Evolutionary conservation across 495 filamentous ascomycete genomes (phyloP).

Genomic region (Letharia lupina): DNA sequence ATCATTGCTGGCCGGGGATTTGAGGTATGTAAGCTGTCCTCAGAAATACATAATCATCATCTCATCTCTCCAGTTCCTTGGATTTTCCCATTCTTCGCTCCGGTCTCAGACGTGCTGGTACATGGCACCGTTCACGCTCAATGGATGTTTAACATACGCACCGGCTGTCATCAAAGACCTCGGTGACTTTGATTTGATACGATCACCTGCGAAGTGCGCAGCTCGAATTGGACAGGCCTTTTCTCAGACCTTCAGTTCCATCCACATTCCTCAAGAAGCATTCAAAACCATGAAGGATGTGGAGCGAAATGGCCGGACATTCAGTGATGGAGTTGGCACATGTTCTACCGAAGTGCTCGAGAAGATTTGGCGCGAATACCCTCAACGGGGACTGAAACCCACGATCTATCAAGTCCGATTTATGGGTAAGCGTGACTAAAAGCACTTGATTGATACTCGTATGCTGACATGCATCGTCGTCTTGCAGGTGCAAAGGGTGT

Average conservation of each 20-base stretch:
- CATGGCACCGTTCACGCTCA: slow-evolving; percentile 55
- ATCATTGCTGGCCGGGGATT: slow-evolving; percentile 55
- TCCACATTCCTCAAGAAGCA: slow-evolving; percentile 37
- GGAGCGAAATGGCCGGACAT: slow-evolving; percentile 42
- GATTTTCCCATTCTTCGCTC: slow-evolving; percentile 75
- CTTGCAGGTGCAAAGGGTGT: slow-evolving; percentile 59
- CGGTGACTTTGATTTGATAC: slow-evolving; percentile 57
- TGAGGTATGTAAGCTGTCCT: slow-evolving; percentile 19
- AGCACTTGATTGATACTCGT: slow-evolving; percentile 57
- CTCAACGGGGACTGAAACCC: slow-evolving; percentile 36
- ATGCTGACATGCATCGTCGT: slow-evolving; percentile 24
- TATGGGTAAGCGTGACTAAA: slow-evolving; percentile 37
- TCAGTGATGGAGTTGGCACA: slow-evolving; percentile 73
- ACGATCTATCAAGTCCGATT: slow-evolving; percentile 66
- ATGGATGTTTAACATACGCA: slow-evolving; percentile 36
- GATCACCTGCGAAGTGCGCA: slow-evolving; percentile 63
- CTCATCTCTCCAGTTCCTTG: slow-evolving; percentile 46
- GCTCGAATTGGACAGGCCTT: slow-evolving; percentile 80
- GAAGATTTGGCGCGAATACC: slow-evolving; percentile 42
- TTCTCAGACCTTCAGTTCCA: slow-evolving; percentile 57
- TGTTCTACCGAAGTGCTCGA: slow-evolving; percentile 51
- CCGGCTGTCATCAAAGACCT: slow-evolving; percentile 49
- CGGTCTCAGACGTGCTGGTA: slow-evolving; percentile 59
- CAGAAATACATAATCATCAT: background rate
- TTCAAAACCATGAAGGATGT: slow-evolving; percentile 35